These are phyloP conservation scores for Leishmania major DNA, from an alignment of 208 protist genomes.

Conservation along the genomic window DNA sequence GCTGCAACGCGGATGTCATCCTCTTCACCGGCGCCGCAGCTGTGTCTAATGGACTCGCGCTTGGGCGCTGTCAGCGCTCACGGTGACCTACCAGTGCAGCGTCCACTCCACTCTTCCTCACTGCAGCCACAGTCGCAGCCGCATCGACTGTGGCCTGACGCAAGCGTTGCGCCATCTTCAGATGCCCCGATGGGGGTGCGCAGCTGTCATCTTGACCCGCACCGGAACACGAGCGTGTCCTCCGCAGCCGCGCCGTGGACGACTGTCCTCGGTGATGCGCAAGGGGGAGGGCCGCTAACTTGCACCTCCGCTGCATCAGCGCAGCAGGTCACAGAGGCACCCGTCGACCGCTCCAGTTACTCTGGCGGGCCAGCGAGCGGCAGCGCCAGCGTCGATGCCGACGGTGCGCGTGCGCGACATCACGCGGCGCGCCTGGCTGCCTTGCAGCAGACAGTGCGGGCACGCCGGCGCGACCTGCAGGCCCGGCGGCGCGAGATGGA, in stretches of 20 bases:
- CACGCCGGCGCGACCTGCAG: constrained; percentile 38
- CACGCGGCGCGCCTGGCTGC: constrained; percentile 22
- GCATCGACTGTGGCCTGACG: background rate
- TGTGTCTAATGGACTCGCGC: background rate
- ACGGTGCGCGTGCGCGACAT: background rate
- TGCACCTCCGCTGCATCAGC: background rate
- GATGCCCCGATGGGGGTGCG: background rate
- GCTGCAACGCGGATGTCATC: background rate
- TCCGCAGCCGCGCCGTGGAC: background rate
- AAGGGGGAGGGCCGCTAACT: background rate
- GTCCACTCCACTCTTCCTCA: background rate
- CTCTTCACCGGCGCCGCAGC: background rate
- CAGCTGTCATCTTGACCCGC: background rate
- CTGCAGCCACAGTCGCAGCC: background rate
- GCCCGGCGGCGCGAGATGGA: constrained; percentile 36
- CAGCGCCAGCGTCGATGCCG: background rate
- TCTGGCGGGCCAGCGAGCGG: background rate
- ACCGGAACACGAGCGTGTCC: background rate
- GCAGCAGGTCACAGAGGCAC: background rate
- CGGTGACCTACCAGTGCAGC: background rate
- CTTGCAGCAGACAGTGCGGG: constrained; percentile 24
- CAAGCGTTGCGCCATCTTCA: background rate
- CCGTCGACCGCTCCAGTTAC: background rate
- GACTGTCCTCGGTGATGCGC: background rate
- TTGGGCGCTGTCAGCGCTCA: background rate